Evolutionary conservation across 1,284 basidiomycete genomes (phyloP).

Genomic region (Sporisorium iseilematis-ciliati): DNA sequence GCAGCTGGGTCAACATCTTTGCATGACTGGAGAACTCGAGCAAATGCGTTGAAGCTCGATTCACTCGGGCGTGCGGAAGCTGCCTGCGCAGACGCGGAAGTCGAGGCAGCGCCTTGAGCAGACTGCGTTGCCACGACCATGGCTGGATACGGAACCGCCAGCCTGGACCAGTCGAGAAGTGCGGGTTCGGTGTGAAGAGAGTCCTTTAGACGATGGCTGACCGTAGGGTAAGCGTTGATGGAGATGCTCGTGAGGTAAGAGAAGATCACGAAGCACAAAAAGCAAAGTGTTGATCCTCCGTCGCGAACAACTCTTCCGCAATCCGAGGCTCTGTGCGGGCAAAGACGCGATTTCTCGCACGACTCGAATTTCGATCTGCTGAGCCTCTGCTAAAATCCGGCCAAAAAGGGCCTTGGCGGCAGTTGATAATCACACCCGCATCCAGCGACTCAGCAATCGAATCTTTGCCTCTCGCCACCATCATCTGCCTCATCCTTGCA

Average conservation of each 20-base stretch:
- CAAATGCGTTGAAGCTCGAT: constrained; percentile 62
- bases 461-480: constrained; percentile 54
- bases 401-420: neutral
- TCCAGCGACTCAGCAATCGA: neutral
- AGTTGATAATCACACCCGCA: constrained; percentile 24
- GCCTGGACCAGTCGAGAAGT: neutral
- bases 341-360: constrained; percentile 24
- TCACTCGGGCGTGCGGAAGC: constrained; percentile 18
- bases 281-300: constrained; percentile 33
- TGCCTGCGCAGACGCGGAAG: constrained; percentile 26
- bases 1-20: constrained; percentile 45
- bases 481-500: constrained; percentile 47
- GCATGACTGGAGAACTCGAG: constrained; percentile 52
- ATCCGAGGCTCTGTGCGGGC: constrained; percentile 22
- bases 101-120: constrained; percentile 25
- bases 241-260: neutral
- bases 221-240: too few relatives aligned
- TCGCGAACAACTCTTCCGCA: constrained; percentile 24
- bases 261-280: constrained; percentile 9
- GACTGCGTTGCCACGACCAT: constrained; percentile 25
- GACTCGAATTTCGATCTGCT: constrained; percentile 1
- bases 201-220: neutral
- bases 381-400: neutral
- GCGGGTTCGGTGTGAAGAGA: neutral
- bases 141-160: neutral